Evolutionary conservation across 176 grass and related monocot genomes (phyloP), one percentile per base, ranked within the genome.

Genomic region (Chloris gayana): DNA sequence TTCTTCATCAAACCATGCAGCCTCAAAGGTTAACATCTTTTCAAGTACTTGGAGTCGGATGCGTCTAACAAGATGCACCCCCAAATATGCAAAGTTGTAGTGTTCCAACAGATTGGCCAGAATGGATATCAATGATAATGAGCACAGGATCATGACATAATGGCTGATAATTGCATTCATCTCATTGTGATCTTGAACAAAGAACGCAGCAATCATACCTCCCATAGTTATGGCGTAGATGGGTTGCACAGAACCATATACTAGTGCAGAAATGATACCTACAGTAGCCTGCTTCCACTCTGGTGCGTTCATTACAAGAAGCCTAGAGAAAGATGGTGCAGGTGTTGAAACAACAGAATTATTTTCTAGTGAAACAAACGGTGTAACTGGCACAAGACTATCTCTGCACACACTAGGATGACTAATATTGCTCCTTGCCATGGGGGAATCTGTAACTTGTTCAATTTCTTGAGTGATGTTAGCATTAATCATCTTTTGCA

Each of bases 1-100:
- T 80, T 94, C 95, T 56, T 98, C 92, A 79, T 98, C 95, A 72
- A 94, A 98, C 92, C 92, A 98, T 72, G 95, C 95, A 15, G 90
- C 73, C 70, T 98, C 95, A 76, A 98, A 98, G 6, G 87, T 98
- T 46, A 98, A 85, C 42, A 98, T 90, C 71, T 94, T 98, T 81
- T 94, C 92, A 9, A 98, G 87, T 41, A 94, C 90, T 73, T 85
- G 82, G 15, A 98, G 80, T 58, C 95, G 83, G 56, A 98, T 91
- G 25, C 95, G 85, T 80, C 92, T 92, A 24, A 93, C 91, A 65
- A 98, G 80, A 47, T 92, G 92, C 92, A 92, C 92, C 6, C 95
- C 95, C 95, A 94, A 94, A 78, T 84, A 88, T 1, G 92, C 95
- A 46, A 98, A 98, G 59, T 89, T 98, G 80, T 92, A 92, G 70